Base-by-base conservation (phyloP, 1,284 basidiomycete genomes). In the Irpex rosettiformis region DNA sequence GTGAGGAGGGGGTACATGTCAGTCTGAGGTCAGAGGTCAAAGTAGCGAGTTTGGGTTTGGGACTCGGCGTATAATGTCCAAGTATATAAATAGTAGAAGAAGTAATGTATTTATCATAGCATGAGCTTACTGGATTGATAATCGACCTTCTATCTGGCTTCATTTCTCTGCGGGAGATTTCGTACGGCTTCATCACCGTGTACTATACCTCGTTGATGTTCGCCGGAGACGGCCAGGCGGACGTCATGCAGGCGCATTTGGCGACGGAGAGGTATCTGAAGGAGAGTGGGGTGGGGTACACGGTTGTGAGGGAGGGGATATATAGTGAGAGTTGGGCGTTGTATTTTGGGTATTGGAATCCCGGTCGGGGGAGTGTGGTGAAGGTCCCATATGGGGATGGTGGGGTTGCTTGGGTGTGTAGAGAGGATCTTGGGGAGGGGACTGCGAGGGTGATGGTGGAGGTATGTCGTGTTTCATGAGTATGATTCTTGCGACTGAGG, bases 201-300 rank as follows among this genome's bases (percentile, higher is more conserved):
- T 74, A 71, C 63, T 77, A 77, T 62, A 77, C 75, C 22, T 74
- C 72, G 18, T 71, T 77, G 56, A 70, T 69, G 37, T 75, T 72
- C 60, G 72, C 66, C 16, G 65, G 62, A 45, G 67, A 66, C 37
- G 73, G 71, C 61, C 62, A 65, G 40, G 69, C 73, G 5, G 72
- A 64, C 24, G 73, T 75, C 42, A 73, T 74, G 70, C 67, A 67
- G 55, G 73, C 74, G 3, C 75, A 77, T 62, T 55, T 71, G 37
- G 70, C 68, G 52, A 75, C 74, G 24, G 75, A 77, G 64, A 54
- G 53, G 47, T 72, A 75, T 55, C 61, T 78, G n/a, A 69, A 69
- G 63, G 51, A 65, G 58, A 70, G 70, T 60, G 74, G 75, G 28
- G 43, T 76, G 30, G 67, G 65, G 62, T 76, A 71, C 55, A 74